phyloP scores from a whole-genome alignment of 768 basidiomycete species.

The Hypholoma sublateritium region DNA sequence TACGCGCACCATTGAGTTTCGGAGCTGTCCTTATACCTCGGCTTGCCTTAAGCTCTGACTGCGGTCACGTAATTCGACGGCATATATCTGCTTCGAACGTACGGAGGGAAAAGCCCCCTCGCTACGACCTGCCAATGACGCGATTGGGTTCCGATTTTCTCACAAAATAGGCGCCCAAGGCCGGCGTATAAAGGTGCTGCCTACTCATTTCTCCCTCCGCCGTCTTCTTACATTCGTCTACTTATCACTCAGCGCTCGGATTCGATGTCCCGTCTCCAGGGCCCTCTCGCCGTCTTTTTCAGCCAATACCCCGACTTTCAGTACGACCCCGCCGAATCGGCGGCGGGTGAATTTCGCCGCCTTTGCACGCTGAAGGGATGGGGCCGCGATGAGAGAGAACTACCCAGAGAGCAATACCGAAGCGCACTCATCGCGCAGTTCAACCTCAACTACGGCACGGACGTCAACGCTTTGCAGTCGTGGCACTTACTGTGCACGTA shows the following conservation, averaged over 20 bases:
- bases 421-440: slow-evolving; percentile 29
- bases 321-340: slow-evolving; percentile 15
- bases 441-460: slow-evolving; percentile 29
- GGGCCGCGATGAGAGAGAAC: slow-evolving; percentile 7
- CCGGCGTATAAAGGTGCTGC: neutral
- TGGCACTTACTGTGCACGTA: slow-evolving; percentile 27
- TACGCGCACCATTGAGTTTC: too few relatives aligned
- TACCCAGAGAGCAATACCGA: slow-evolving; percentile 20
- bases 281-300: slow-evolving; percentile 20
- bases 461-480: slow-evolving; percentile 23
- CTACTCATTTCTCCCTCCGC: neutral
- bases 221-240: neutral
- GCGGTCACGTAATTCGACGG: too few relatives aligned
- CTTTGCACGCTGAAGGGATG: slow-evolving; percentile 16
- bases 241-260: neutral
- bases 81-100: too few relatives aligned
- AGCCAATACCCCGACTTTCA: slow-evolving; percentile 13
- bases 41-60: too few relatives aligned
- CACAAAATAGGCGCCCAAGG: too few relatives aligned
- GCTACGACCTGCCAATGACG: too few relatives aligned
- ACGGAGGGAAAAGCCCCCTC: too few relatives aligned
- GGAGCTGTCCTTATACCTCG: too few relatives aligned
- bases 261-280: neutral
- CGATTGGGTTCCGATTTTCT: too few relatives aligned
- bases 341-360: slow-evolving; percentile 23